These are phyloP conservation scores for Poa annua DNA, from an alignment of 176 grass and related monocot genomes.

Conservation along the genomic window DNA sequence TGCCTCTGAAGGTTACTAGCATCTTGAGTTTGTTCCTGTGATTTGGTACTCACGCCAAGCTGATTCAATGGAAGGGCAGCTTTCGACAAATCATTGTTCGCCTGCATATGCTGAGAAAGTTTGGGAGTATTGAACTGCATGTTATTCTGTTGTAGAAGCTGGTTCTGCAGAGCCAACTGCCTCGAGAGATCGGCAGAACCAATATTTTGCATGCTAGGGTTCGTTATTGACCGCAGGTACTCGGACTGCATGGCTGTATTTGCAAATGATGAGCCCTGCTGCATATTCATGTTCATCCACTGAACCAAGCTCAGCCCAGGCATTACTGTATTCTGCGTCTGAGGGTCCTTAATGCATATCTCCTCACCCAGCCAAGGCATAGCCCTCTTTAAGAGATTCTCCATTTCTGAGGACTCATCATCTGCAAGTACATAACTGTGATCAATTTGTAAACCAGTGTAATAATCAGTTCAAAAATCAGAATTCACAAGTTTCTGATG, in stretches of 20 bases:
- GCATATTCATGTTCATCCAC: constrained; percentile 95
- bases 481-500: background rate
- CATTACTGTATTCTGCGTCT: constrained; percentile 80
- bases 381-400: constrained; percentile 76
- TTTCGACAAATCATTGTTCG: constrained; percentile 53
- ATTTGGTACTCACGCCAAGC: constrained; percentile 44
- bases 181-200: constrained; percentile 60
- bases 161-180: constrained; percentile 60
- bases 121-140: constrained; percentile 55
- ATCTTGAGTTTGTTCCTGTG: constrained; percentile 58
- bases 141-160: constrained; percentile 73
- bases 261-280: constrained; percentile 66
- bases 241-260: constrained; percentile 71
- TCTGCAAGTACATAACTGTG: constrained; percentile 51
- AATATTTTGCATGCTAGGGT: constrained; percentile 57
- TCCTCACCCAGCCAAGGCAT: constrained; percentile 94
- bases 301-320: constrained; percentile 87
- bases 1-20: constrained; percentile 53
- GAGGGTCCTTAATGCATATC: constrained; percentile 85
- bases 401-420: constrained; percentile 86
- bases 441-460: background rate
- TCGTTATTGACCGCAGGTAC: constrained; percentile 61
- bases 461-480: background rate
- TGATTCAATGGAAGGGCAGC: constrained; percentile 53
- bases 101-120: constrained; percentile 64